Percentiles rank a stretch among this genome's conserved stretches.
These are phyloP conservation scores for Polytolypa hystricis DNA, from an alignment of 2,329 filamentous ascomycete genomes.

Conservation along the genomic window DNA sequence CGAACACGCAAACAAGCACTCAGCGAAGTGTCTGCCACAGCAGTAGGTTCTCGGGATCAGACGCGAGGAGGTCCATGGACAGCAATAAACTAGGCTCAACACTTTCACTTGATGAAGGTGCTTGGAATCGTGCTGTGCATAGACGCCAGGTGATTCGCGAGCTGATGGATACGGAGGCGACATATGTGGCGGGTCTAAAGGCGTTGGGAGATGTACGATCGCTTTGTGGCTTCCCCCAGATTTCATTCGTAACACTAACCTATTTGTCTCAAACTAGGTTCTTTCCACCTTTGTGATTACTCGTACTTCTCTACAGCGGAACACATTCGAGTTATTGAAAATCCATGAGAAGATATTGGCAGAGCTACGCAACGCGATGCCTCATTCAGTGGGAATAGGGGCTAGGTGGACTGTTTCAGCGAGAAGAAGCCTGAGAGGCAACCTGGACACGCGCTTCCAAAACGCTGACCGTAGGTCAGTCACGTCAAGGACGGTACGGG, in stretches of 20 bases:
- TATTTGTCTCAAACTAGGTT: conserved; percentile 40
- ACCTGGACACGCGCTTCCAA: conserved; percentile 28
- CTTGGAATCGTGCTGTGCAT: conserved; percentile 60
- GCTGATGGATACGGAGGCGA: conserved; percentile 72
- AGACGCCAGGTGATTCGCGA: conserved; percentile 75
- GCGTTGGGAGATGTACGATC: conserved; percentile 70
- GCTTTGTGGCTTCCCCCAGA: background rate
- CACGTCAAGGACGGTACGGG: conserved; percentile 17
- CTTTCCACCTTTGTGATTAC: conserved; percentile 65
- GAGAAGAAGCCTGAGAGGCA: conserved; percentile 38
- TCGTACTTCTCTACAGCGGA: conserved; percentile 63
- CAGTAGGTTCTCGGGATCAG: conserved; percentile 53
- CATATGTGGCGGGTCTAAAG: conserved; percentile 77
- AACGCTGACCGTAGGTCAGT: conserved; percentile 8
- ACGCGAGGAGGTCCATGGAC: conserved; percentile 54
- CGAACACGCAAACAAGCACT: conserved; percentile 49
- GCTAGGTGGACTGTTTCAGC: conserved; percentile 16
- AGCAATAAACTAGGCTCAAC: conserved; percentile 37
- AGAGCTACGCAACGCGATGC: conserved; percentile 60
- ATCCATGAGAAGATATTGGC: conserved; percentile 73
- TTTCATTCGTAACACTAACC: background rate
- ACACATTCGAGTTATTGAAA: conserved; percentile 66
- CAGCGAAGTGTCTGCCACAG: conserved; percentile 31
- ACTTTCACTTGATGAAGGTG: conserved; percentile 51
- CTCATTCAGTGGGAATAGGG: conserved; percentile 21